Percentiles rank a stretch among this genome's conserved stretches.
These are phyloP conservation scores for Citrus australasica DNA, from an alignment of 345 rosid genomes.

Conservation along the genomic window DNA sequence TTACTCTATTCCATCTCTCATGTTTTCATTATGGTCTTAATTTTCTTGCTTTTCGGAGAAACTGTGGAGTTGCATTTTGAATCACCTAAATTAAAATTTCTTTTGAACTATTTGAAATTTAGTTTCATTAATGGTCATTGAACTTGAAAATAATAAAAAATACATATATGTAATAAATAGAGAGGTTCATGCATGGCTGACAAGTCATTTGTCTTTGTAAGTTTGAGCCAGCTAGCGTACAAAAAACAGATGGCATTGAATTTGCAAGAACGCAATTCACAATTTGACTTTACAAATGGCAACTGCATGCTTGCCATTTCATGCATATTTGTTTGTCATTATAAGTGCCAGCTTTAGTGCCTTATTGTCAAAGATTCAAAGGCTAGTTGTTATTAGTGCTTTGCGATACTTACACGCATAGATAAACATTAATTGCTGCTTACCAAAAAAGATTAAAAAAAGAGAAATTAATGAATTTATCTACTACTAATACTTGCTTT, in stretches of 20 bases:
- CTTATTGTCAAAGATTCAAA: too few species aligned
- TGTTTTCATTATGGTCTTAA: neutral
- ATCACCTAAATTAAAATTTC: neutral
- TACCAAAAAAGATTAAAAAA: too few species aligned
- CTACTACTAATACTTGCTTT: too few species aligned
- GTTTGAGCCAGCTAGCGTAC: neutral
- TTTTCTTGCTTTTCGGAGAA: neutral
- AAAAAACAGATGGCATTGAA: neutral
- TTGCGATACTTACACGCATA: too few species aligned
- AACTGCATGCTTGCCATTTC: neutral
- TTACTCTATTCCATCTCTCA: neutral
- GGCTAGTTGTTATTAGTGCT: too few species aligned
- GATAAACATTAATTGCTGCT: too few species aligned
- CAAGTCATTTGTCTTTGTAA: constrained; percentile 2
- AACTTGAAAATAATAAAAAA: neutral
- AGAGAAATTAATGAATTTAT: too few species aligned
- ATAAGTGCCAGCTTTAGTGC: too few species aligned
- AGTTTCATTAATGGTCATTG: neutral
- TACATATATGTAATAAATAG: too few species aligned
- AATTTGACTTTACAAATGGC: neutral
- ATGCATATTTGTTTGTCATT: neutral
- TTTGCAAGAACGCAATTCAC: neutral
- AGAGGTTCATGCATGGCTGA: constrained; percentile 27
- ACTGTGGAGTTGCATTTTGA: neutral
- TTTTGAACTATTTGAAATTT: neutral